phyloP scores from a whole-genome alignment of 116 monocot genomes.

The Zostera marina region DNA sequence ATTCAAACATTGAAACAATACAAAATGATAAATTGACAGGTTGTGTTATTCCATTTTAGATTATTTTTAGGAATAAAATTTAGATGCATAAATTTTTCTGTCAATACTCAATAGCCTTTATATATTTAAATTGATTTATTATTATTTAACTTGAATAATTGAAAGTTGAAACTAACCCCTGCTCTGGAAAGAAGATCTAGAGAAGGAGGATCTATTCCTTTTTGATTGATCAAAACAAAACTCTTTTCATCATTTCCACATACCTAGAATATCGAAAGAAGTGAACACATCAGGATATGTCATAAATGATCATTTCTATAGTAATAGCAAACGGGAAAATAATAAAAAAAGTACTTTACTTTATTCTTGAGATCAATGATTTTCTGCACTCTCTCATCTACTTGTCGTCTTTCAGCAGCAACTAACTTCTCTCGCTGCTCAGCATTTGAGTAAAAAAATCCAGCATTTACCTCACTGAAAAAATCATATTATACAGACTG shows the following conservation, averaged over 20 bases:
- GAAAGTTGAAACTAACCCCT: conserved; percentile 56
- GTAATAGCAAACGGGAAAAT: not conserved
- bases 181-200: conserved; percentile 85
- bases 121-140: no score
- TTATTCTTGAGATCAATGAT: conserved; percentile 94
- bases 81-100: no score
- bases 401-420: conserved; percentile 88
- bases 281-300: not conserved
- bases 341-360: conserved; percentile 13
- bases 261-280: conserved; percentile 26
- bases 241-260: conserved; percentile 69
- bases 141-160: no score
- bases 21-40: no score
- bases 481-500: not conserved
- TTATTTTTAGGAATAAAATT: no score
- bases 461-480: conserved; percentile 96
- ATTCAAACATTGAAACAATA: no score
- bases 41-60: no score
- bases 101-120: no score
- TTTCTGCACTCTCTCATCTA: conserved; percentile 77
- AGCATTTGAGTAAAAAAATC: conserved; percentile 98
- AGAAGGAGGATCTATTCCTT: conserved; percentile 98
- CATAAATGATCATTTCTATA: not conserved
- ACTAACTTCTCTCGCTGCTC: conserved; percentile 98
- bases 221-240: conserved; percentile 96